Conservation (phyloP, 345 rosid genomes). For the Abelmoschus esculentus region DNA sequence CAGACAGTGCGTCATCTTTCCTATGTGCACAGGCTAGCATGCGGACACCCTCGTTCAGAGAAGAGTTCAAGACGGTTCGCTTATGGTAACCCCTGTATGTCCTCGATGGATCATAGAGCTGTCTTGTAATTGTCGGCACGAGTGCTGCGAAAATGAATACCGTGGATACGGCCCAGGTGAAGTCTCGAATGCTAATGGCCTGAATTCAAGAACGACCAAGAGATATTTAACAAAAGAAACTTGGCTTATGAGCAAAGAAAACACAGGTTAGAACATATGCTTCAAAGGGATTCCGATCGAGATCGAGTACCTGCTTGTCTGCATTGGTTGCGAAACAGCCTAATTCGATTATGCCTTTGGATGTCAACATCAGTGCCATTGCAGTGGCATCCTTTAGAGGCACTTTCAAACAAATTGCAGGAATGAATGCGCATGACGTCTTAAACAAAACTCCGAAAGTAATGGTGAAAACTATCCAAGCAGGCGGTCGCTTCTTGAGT, state of each 20-base stretch:
- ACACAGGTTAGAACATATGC: background rate
- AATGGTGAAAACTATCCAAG: background rate
- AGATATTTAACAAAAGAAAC: background rate
- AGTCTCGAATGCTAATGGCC: background rate
- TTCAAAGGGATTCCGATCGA: background rate
- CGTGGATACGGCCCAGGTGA: background rate
- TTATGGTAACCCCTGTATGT: conserved; percentile 23
- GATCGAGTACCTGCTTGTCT: conserved; percentile 4
- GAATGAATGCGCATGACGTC: background rate
- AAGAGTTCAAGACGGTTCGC: conserved; percentile 10
- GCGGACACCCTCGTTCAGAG: conserved; percentile 9
- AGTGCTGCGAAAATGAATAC: background rate
- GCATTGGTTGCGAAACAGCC: background rate
- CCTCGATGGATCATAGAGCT: conserved; percentile 21
- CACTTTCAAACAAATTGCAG: conserved; percentile 12
- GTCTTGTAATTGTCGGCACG: conserved; percentile 11
- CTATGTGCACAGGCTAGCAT: conserved; percentile 25
- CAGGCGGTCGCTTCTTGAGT: background rate
- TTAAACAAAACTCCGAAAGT: conserved; percentile 3
- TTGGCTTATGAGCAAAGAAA: background rate
- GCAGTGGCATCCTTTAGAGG: conserved; percentile 14
- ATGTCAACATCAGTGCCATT: background rate
- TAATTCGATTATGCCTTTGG: conserved; percentile 21
- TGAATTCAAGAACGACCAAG: background rate
- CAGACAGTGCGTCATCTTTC: conserved; percentile 20